phyloP scores from a whole-genome alignment of 2,329 filamentous ascomycete species.

The Westerdykella ornata region DNA sequence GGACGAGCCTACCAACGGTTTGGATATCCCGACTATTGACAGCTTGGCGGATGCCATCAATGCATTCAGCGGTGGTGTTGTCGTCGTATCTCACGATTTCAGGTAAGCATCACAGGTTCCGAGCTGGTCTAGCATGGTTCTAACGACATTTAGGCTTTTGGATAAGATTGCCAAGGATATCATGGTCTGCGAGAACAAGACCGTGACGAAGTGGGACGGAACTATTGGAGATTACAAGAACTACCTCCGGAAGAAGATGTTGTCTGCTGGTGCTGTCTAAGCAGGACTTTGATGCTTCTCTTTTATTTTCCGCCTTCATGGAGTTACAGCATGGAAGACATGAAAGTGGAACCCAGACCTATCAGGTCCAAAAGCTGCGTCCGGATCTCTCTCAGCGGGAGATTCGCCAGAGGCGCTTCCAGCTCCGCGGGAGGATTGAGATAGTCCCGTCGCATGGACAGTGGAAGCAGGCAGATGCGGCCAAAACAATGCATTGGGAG shows the following conservation, averaged over 20 bases:
- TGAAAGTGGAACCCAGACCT: too few species aligned
- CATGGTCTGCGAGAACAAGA: conserved; percentile 97
- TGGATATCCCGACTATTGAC: conserved; percentile 98
- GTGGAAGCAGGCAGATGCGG: conserved; percentile 26
- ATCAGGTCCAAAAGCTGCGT: too few species aligned
- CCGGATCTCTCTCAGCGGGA: background rate
- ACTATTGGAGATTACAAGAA: conserved; percentile 95
- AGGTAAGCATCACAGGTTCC: conserved; percentile 54
- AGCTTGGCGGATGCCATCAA: conserved; percentile 97
- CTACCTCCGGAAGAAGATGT: conserved; percentile 98
- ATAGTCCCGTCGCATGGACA: conserved; percentile 24
- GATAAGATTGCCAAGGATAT: conserved; percentile 99
- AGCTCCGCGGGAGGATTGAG: background rate
- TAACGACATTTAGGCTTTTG: conserved; percentile 62
- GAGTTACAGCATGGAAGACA: background rate
- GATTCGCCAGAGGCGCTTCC: background rate
- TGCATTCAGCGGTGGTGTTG: conserved; percentile 89
- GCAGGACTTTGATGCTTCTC: background rate
- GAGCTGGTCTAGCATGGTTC: conserved; percentile 9
- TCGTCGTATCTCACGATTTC: conserved; percentile 98
- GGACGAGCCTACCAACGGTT: conserved; percentile 98
- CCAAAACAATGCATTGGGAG: conserved; percentile 33
- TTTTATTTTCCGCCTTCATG: background rate
- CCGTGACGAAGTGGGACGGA: conserved; percentile 82
- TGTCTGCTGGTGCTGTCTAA: conserved; percentile 77